Evolutionary conservation across 495 filamentous ascomycete genomes (phyloP), one percentile per base, ranked within the genome.

Genomic region (Penicillium verhagenii): DNA sequence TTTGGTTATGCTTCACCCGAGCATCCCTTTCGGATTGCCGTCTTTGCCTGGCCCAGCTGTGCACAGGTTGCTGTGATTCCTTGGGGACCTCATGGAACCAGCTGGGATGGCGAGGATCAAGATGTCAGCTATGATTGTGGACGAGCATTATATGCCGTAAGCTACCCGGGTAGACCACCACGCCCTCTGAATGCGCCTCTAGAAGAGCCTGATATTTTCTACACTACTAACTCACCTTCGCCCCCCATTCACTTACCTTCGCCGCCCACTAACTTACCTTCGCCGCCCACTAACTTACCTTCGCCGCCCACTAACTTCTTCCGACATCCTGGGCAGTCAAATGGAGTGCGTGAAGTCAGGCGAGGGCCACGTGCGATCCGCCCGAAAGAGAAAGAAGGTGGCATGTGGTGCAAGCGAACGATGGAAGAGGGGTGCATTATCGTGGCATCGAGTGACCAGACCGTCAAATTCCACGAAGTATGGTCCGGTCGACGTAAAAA

Each of bases 1-100:
- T 96, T 98, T 69, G 95, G 94, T 9, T 97, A 93, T 67, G 86
- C 93, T n/a, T 87, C 93, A 61, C 93, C 93, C 4, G 91, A 97
- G 33, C 94, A 98, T 58, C 84, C 89, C 1, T 88, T 86, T 59
- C 87, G 94, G 23, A 90, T 98, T 57, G 95, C 91, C 18, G 89
- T 98, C 18, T 98, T 96, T 72, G 86, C 88, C 33, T 97, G 95
- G 95, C 94, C 94, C 2, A 88, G 89, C 47, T 97, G 94, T 72
- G 83, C 83, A 52, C 90, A 96, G 58, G 83, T 96, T 4, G 89
- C 92, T 11, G 86, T 86, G 20, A 90, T 98, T 20, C 92, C 95
- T 3, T 97, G 90, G 94, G 82, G 80, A 24, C 86, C 86, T 42
- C 86, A 93, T 54, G 87, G 91, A 63, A 80, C 88, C 31, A 91